These are phyloP conservation scores for Heracleum sosnowskyi DNA, from an alignment of 129 eudicot species.

Conservation along the genomic window DNA sequence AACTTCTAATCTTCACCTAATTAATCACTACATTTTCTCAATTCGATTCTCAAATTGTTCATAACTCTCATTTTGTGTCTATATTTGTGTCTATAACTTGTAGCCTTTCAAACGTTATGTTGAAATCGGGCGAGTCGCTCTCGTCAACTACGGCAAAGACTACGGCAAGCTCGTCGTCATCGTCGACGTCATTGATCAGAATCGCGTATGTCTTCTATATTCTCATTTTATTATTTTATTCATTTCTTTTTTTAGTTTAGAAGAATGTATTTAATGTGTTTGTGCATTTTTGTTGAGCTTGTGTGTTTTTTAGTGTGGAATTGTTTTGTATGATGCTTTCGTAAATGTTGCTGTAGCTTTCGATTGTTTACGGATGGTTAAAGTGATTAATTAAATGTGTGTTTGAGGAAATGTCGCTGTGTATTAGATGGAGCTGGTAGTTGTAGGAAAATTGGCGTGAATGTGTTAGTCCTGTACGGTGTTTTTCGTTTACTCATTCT, in stretches of 20 bases:
- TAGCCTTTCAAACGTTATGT: conserved; percentile 95
- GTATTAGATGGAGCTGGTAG: too few species aligned
- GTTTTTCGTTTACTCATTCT: too few species aligned
- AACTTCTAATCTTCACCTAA: neutral
- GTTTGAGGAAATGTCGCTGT: neutral
- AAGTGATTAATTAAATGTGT: neutral
- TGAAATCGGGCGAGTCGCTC: conserved; percentile 83
- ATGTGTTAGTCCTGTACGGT: too few species aligned
- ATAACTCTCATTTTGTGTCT: neutral
- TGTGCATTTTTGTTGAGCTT: neutral
- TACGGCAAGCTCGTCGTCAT: conserved; percentile 84
- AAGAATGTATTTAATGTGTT: neutral
- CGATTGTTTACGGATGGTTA: neutral
- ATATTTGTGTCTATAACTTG: conserved; percentile 4
- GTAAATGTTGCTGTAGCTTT: neutral
- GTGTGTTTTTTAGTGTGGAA: neutral
- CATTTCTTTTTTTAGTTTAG: neutral
- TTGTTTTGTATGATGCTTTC: neutral
- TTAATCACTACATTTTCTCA: neutral
- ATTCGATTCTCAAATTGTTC: neutral
- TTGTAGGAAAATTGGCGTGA: too few species aligned
- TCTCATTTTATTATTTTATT: neutral
- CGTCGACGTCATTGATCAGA: conserved; percentile 81
- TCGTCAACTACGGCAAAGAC: conserved; percentile 72
- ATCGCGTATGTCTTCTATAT: conserved; percentile 37